phyloP scores from a whole-genome alignment of 2,329 filamentous ascomycete genomes.

The Hawksworthiomyces lignivorus region DNA sequence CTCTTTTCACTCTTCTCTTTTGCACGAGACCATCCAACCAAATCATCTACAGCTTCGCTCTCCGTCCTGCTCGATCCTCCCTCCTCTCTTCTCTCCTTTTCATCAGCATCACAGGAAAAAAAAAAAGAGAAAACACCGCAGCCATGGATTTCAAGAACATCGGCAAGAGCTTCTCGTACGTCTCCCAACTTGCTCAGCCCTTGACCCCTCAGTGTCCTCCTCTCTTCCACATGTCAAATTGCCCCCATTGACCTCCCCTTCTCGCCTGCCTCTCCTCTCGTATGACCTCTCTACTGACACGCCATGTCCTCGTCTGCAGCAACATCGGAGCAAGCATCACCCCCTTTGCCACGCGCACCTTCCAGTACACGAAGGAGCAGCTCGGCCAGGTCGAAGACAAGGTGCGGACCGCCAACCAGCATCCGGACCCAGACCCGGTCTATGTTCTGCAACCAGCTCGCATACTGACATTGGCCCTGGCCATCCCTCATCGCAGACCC shows the following conservation, averaged over 20 bases:
- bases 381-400: conserved; percentile 92
- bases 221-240: too few species aligned
- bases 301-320: conserved; percentile 19
- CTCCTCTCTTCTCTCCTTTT: too few species aligned
- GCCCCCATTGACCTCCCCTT: too few species aligned
- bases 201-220: neutral
- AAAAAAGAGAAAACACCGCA: too few species aligned
- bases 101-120: too few species aligned
- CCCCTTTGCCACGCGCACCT: conserved; percentile 86
- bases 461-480: neutral
- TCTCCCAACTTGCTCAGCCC: conserved; percentile 11
- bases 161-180: conserved; percentile 49
- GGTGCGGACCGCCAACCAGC: conserved; percentile 39
- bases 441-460: neutral
- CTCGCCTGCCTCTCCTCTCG: too few species aligned
- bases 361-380: conserved; percentile 98
- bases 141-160: conserved; percentile 54
- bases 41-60: too few species aligned
- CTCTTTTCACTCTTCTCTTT: too few species aligned
- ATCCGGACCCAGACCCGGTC: too few species aligned
- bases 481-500: conserved; percentile 53
- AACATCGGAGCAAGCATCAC: conserved; percentile 73
- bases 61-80: too few species aligned
- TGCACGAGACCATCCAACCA: too few species aligned
- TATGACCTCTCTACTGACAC: conserved; percentile 4